Evolutionary conservation across 2,329 filamentous ascomycete genomes (phyloP).

Genomic region (Lojkania enalia): DNA sequence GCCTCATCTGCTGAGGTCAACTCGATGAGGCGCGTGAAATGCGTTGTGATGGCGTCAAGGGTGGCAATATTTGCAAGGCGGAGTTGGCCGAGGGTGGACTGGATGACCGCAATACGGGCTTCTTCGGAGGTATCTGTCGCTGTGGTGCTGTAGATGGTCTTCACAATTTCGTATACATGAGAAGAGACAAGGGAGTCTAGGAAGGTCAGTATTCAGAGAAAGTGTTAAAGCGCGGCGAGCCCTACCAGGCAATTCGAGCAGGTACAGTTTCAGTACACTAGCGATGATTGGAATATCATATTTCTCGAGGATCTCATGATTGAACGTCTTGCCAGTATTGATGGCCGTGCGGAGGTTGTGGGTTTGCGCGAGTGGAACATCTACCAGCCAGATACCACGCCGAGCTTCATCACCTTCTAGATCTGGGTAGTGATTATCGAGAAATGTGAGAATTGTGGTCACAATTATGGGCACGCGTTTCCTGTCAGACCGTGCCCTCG

Average conservation of each 20-base stretch:
- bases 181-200: constrained; percentile 96
- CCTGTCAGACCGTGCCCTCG: constrained; percentile 86
- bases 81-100: constrained; percentile 93
- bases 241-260: constrained; percentile 90
- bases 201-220: constrained; percentile 23
- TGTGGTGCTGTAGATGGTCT: constrained; percentile 90
- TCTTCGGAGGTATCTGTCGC: constrained; percentile 69
- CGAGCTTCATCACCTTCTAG: constrained; percentile 94
- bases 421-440: constrained; percentile 96
- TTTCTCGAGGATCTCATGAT: constrained; percentile 75
- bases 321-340: constrained; percentile 83
- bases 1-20: constrained; percentile 92
- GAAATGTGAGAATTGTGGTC: constrained; percentile 89
- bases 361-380: constrained; percentile 81
- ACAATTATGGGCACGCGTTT: constrained; percentile 93
- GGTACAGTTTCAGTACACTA: constrained; percentile 88
- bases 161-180: constrained; percentile 97
- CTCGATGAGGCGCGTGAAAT: constrained; percentile 95
- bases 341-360: constrained; percentile 81
- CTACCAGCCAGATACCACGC: constrained; percentile 89
- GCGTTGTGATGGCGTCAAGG: constrained; percentile 96
- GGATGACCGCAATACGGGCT: constrained; percentile 84
- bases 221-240: constrained; percentile 4
- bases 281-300: constrained; percentile 95
- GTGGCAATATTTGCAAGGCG: constrained; percentile 97